Base-by-base conservation (phyloP, 768 basidiomycete genomes). In the Saitozyma podzolica region DNA sequence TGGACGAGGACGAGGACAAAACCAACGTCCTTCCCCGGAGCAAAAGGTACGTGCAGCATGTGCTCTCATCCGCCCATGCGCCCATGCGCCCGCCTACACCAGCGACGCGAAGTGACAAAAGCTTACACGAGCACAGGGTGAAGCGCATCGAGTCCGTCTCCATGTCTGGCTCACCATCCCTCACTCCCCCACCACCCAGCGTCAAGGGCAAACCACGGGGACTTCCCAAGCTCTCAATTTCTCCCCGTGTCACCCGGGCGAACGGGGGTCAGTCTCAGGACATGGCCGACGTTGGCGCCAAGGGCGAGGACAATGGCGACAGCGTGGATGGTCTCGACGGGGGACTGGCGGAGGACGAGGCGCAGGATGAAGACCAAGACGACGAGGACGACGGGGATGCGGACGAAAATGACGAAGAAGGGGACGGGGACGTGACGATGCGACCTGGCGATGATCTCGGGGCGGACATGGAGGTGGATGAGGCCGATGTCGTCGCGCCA, bases 371-470 rank as follows among this genome's bases (percentile, higher is more conserved):
- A 3, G 45, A 17, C 2, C 13, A 47, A 6, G 45, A 47, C 13
- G 45, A 11, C 13, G n/a, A 11, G 11, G 45, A 17, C n/a, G 45
- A 47, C 45, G n/a, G 45, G 11, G 45, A 47, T 6, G 45, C 2
- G 13, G 45, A 47, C 13, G 45, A 47, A 17, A 47, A 47, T 17
- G 45, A 47, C 13, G 45, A 17, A 47, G 45, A 47, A 13, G 45
- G 11, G 13, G 45, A 17, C 2, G 45, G 45, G 13, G 45, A 47
- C 3, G 45, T 11, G 13, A 17, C 11, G 11, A 17, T 13, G 45
- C 13, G 13, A 17, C 13, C 13, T 47, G 45, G n/a, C 11, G 45
- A 47, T 13, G 59, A 56, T 40, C 52, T 16, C 0, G 69, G 62
- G 10, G 59, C 5, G 29, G 29, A 29, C 29, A 29, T 29, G 29